Evolutionary conservation across 2,329 filamentous ascomycete genomes (phyloP).

Genomic region (Venturia oleaginea): DNA sequence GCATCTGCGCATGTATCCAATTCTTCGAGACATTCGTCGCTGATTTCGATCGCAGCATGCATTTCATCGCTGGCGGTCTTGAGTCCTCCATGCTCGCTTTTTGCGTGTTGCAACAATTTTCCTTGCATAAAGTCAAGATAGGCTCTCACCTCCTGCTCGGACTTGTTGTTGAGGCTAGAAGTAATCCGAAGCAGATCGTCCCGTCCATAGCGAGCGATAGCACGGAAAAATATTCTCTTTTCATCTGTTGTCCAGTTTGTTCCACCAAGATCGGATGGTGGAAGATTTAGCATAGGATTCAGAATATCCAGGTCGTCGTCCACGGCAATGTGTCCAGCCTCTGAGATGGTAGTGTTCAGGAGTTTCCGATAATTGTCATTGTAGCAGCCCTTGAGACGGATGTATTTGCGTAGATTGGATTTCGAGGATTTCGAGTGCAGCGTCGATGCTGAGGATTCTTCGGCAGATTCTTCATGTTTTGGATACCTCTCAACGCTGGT

Average conservation of each 20-base stretch:
- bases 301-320: not conserved
- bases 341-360: constrained; percentile 25
- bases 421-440: not conserved
- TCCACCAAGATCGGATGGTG: constrained; percentile 54
- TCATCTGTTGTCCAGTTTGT: constrained; percentile 62
- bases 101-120: constrained; percentile 32
- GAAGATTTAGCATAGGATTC: constrained; percentile 12
- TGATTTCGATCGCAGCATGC: constrained; percentile 65
- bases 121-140: constrained; percentile 57
- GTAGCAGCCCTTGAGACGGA: constrained; percentile 33
- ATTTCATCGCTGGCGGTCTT: constrained; percentile 45
- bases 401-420: constrained; percentile 16
- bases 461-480: not conserved
- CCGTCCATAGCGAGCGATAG: constrained; percentile 54
- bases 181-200: constrained; percentile 56
- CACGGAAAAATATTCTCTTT: constrained; percentile 61
- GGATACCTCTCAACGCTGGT: not conserved
- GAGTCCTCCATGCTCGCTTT: constrained; percentile 26
- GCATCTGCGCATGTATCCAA: constrained; percentile 62
- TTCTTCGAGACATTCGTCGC: constrained; percentile 51
- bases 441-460: not conserved
- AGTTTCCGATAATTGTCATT: constrained; percentile 33
- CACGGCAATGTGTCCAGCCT: constrained; percentile 15
- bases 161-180: constrained; percentile 54
- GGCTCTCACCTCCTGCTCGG: constrained; percentile 60